phyloP scores from a whole-genome alignment of 2,329 filamentous ascomycete species.

The Fusarium sp. region DNA sequence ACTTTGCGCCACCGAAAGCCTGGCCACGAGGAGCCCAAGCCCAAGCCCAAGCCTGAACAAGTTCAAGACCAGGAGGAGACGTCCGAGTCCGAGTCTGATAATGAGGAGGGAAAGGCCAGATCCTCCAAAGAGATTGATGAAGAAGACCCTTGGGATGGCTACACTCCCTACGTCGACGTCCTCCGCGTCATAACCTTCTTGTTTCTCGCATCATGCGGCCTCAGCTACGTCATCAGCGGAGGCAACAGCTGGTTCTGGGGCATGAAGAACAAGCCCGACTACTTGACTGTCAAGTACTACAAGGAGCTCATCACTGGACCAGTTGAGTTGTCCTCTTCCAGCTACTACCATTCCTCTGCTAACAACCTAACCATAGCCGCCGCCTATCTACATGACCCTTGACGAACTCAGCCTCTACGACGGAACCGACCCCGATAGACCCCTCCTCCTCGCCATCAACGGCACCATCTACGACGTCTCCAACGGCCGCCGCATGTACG shows the following conservation, averaged over 20 bases:
- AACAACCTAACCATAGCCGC: slow-evolving; percentile 50
- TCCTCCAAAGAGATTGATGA: slow-evolving; percentile 39
- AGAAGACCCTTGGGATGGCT: slow-evolving; percentile 63
- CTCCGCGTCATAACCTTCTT: slow-evolving; percentile 76
- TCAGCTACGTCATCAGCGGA: slow-evolving; percentile 81
- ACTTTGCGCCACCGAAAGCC: slow-evolving; percentile 59
- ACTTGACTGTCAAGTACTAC: slow-evolving; percentile 68
- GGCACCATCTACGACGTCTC: slow-evolving; percentile 87
- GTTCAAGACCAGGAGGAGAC: neutral
- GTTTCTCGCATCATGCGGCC: slow-evolving; percentile 70
- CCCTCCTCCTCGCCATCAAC: slow-evolving; percentile 92
- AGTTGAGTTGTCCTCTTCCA: slow-evolving; percentile 28
- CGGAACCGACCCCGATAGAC: slow-evolving; percentile 77
- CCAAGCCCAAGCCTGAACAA: neutral
- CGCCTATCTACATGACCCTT: slow-evolving; percentile 78
- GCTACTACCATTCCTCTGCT: neutral
- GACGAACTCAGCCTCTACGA: slow-evolving; percentile 79
- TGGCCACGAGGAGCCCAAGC: slow-evolving; percentile 32
- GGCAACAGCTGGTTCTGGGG: slow-evolving; percentile 78
- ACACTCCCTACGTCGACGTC: slow-evolving; percentile 69
- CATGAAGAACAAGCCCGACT: slow-evolving; percentile 68
- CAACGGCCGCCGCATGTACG: slow-evolving; percentile 76
- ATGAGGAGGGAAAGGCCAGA: slow-evolving; percentile 36
- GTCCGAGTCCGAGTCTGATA: slow-evolving; percentile 5
- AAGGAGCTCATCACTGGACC: slow-evolving; percentile 51